Base-by-base conservation (phyloP, 1,284 basidiomycete genomes). In the Trametes polyzona region DNA sequence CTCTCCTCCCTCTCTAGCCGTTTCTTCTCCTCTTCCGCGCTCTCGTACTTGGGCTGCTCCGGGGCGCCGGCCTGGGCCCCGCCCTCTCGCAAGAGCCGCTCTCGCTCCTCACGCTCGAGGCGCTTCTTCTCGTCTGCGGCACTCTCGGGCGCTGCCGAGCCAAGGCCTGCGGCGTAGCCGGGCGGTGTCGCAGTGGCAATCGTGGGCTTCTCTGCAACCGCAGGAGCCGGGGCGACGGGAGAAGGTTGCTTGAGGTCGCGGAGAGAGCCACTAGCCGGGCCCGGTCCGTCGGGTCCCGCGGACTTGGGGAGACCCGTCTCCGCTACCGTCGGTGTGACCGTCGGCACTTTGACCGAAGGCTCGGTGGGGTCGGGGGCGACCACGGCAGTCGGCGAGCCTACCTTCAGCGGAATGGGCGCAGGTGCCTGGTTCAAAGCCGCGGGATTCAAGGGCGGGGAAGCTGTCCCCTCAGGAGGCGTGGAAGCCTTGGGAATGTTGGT, bases 1-100 rank as follows among this genome's bases (percentile, higher is more conserved):
- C 83, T 76, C 64, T 87, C 84, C 67, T 89, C 85, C 47, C 80
- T 78, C 68, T 88, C 84, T 33, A 88, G 69, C 30, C 88, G 74
- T 71, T 77, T 82, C 78, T 89, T 89, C 76, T 88, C 87, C 17
- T 86, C 83, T 58, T 83, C 85, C 0, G 86, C 83, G 58, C 74
- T 76, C 67, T 86, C 84, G 21, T 73, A 68, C 41, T 62, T 65
- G 24, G 69, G 64, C 35, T 65, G 36, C 23, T 51, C 36, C 17
- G 49, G 10, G 11, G 57, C 60, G 4, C 42, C 17, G 12, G 37
- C 9, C 17, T 55, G 52, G 9, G 57, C 11, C 9, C 51, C 55
- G n/a, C 60, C 65, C 12, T 55, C 60, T 6, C 53, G 63, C 17
- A 74, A 58, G 17, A 75, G 29, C 16, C 74, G 65, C 61, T 76